phyloP scores from a whole-genome alignment of 1,284 basidiomycete genomes.

The Volvariella volvacea region DNA sequence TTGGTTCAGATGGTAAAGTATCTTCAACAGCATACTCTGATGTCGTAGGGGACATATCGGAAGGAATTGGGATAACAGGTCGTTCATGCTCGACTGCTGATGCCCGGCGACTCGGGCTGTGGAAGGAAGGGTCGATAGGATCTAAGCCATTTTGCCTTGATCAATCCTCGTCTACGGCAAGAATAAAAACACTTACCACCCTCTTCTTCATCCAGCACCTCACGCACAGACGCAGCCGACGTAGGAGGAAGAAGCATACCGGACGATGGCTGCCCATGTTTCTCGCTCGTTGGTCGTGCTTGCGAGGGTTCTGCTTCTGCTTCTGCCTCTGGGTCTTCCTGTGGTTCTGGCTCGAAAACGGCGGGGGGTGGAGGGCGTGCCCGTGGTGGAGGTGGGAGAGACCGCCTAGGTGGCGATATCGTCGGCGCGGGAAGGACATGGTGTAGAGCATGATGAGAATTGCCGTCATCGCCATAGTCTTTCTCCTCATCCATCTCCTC shows the following conservation, averaged over 20 bases:
- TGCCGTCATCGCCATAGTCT: slow-evolving; percentile 4
- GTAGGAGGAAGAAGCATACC: no score
- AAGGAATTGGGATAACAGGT: not conserved
- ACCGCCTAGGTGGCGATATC: slow-evolving; percentile 8
- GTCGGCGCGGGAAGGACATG: slow-evolving; percentile 8
- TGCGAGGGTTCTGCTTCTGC: slow-evolving; percentile 5
- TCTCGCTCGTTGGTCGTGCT: not conserved
- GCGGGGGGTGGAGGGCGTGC: no score
- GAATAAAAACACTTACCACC: slow-evolving; percentile 36
- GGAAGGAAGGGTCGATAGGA: slow-evolving; percentile 59
- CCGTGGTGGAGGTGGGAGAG: slow-evolving; percentile 13
- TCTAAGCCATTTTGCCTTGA: slow-evolving; percentile 30
- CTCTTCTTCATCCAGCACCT: slow-evolving; percentile 53
- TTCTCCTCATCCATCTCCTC: slow-evolving; percentile 6
- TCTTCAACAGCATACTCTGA: no score
- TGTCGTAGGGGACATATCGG: no score
- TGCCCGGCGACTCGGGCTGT: slow-evolving; percentile 36
- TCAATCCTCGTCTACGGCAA: slow-evolving; percentile 12
- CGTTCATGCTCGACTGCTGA: slow-evolving; percentile 21
- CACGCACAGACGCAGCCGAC: slow-evolving; percentile 12
- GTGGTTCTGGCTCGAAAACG: no score
- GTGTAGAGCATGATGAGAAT: no score
- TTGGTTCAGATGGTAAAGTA: no score
- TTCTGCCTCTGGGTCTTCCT: not conserved
- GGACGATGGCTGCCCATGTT: not conserved